Conservation (phyloP, 2,329 filamentous ascomycete genomes). For the Cercospora zeina region DNA sequence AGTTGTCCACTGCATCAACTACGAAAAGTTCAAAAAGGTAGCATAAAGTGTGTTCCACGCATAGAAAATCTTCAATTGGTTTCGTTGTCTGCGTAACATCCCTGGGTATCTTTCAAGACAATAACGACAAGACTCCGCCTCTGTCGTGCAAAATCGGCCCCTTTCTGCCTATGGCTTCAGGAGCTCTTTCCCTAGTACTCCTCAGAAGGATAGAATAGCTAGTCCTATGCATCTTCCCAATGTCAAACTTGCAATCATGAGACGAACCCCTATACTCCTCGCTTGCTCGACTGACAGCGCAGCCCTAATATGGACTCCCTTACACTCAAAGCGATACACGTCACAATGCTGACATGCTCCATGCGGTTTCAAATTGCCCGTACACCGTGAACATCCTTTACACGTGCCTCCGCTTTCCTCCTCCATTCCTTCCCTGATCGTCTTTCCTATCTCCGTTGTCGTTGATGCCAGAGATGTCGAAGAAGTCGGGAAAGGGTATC, state of each 20-base stretch:
- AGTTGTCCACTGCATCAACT: too few species aligned
- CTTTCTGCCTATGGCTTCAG: not conserved
- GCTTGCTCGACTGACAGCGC: conserved; percentile 1
- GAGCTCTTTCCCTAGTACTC: not conserved
- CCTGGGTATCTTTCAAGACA: conserved; percentile 14
- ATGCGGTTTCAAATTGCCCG: not conserved
- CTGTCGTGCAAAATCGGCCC: conserved; percentile 2
- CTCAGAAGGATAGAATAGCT: conserved; percentile 5
- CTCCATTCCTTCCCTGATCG: conserved; percentile 31
- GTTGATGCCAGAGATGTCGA: conserved; percentile 66
- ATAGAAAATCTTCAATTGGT: conserved; percentile 5
- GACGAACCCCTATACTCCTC: conserved; percentile 4
- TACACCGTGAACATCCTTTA: conserved; percentile 23
- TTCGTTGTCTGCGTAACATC: conserved; percentile 13
- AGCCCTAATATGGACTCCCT: not conserved
- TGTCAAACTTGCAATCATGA: not conserved
- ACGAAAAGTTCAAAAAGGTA: too few species aligned
- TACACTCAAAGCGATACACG: not conserved
- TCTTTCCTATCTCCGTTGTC: conserved; percentile 32
- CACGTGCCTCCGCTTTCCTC: conserved; percentile 41
- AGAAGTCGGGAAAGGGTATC: conserved; percentile 72
- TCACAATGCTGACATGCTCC: conserved; percentile 7
- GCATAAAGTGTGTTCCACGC: not conserved
- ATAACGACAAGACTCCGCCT: conserved; percentile 16
- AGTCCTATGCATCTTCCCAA: conserved; percentile 7